Evolutionary conservation across 2,329 filamentous ascomycete genomes (phyloP).

Genomic region (Fusarium sp.): DNA sequence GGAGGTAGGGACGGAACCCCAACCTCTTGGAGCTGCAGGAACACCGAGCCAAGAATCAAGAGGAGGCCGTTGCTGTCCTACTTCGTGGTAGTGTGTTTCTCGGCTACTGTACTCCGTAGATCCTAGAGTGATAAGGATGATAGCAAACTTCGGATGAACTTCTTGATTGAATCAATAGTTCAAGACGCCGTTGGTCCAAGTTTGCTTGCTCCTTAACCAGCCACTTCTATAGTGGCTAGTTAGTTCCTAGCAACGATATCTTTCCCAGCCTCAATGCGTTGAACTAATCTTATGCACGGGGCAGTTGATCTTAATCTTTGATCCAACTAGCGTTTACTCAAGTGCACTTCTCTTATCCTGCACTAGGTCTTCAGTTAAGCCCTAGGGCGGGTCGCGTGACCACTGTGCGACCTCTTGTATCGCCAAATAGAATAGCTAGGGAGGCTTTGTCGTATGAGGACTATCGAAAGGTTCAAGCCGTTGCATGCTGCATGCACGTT

Average conservation of each 20-base stretch:
- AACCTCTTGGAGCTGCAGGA: not conserved
- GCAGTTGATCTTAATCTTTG: not conserved
- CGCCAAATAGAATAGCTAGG: not conserved
- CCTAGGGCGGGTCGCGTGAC: constrained; percentile 5
- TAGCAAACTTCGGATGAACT: not conserved
- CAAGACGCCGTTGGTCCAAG: not conserved
- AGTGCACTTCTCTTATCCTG: not conserved
- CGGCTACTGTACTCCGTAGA: not conserved
- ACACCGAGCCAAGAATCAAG: not conserved
- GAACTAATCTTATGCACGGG: not conserved
- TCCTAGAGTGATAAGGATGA: not conserved
- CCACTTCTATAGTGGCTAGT: not conserved
- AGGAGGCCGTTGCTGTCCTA: not conserved
- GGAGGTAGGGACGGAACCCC: not conserved
- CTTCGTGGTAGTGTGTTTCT: not conserved
- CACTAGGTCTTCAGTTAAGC: not conserved
- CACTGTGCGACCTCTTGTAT: not conserved
- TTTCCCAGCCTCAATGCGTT: not conserved
- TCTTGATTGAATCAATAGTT: not conserved
- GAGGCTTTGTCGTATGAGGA: not conserved
- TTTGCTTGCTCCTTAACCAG: not conserved
- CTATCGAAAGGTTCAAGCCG: not conserved
- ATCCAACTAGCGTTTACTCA: not conserved
- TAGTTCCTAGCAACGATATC: not conserved
- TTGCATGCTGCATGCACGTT: not conserved